Evolutionary conservation across 192 early-diverging fungal species (phyloP).

Genomic region (Haplosporangium gracile): DNA sequence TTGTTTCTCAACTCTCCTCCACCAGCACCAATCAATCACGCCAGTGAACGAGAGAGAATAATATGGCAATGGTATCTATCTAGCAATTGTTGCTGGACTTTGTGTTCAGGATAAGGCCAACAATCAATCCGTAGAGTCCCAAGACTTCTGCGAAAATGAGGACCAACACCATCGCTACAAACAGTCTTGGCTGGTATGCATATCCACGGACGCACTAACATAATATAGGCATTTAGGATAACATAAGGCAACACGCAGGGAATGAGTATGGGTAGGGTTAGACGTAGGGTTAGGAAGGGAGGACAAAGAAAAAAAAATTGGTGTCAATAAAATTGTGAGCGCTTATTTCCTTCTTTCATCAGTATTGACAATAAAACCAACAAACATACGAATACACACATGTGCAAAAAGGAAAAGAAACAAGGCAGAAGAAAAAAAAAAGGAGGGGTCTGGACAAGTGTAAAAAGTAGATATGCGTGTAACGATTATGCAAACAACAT

Average conservation of each 20-base stretch:
- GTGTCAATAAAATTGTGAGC: slow-evolving; percentile 1
- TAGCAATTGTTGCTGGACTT: slow-evolving; percentile 63
- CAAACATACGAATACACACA: neutral
- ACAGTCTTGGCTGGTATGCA: slow-evolving; percentile 90
- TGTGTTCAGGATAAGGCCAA: slow-evolving; percentile 98
- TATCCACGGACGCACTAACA: slow-evolving; percentile 83
- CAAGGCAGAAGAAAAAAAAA: neutral
- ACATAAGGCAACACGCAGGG: neutral
- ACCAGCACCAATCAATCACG: neutral
- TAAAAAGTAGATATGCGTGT: neutral
- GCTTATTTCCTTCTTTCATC: neutral
- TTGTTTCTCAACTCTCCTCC: neutral
- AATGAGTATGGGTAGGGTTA: neutral
- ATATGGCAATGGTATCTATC: neutral
- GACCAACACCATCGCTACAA: slow-evolving; percentile 95
- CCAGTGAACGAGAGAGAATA: neutral
- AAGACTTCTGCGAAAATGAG: slow-evolving; percentile 99
- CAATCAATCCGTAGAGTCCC: slow-evolving; percentile 96
- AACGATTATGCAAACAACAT: neutral
- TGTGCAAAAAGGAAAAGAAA: neutral
- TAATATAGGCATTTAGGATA: neutral
- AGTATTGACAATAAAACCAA: neutral
- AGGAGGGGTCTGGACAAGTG: slow-evolving; percentile 2
- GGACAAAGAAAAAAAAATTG: slow-evolving; percentile 3
- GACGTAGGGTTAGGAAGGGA: neutral